Conservation (phyloP, 2,329 filamentous ascomycete genomes). For the Eurotiales sp. region DNA sequence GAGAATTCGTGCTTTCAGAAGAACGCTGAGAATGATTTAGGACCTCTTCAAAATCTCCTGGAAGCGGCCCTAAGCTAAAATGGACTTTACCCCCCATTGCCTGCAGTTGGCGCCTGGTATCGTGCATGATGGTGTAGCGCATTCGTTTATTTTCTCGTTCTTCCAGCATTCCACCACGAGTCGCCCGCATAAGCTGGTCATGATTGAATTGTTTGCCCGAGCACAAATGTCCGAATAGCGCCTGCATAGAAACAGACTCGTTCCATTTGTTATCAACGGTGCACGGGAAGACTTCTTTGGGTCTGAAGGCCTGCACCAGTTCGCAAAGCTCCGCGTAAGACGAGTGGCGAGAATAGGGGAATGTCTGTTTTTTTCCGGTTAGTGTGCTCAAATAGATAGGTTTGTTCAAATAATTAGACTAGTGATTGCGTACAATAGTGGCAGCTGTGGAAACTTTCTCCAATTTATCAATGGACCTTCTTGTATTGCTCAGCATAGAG, state of each 20-base stretch:
- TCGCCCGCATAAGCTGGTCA: conserved; percentile 57
- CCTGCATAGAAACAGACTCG: conserved; percentile 59
- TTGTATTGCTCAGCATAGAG: conserved; percentile 25
- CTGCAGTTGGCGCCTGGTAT: conserved; percentile 10
- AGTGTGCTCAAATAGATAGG: conserved; percentile 1
- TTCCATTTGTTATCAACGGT: conserved; percentile 68
- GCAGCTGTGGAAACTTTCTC: background rate
- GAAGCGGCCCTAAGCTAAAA: conserved; percentile 13
- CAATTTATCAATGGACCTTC: background rate
- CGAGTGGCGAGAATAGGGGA: conserved; percentile 87
- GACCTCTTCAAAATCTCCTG: conserved; percentile 5
- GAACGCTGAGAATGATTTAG: conserved; percentile 7
- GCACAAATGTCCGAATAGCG: conserved; percentile 69
- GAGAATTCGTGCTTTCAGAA: conserved; percentile 1
- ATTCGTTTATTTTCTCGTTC: conserved; percentile 14
- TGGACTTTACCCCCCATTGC: conserved; percentile 13
- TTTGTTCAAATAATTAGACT: background rate
- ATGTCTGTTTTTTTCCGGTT: conserved; percentile 43
- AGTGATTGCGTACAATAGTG: background rate
- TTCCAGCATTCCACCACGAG: conserved; percentile 21
- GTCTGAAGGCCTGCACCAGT: conserved; percentile 64
- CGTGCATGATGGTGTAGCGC: conserved; percentile 13
- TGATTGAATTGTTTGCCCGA: conserved; percentile 59
- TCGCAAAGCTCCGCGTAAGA: conserved; percentile 75
- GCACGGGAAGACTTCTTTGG: conserved; percentile 77